Evolutionary conservation across 495 filamentous ascomycete genomes (phyloP).

Genomic region (Annulohypoxylon bovei): DNA sequence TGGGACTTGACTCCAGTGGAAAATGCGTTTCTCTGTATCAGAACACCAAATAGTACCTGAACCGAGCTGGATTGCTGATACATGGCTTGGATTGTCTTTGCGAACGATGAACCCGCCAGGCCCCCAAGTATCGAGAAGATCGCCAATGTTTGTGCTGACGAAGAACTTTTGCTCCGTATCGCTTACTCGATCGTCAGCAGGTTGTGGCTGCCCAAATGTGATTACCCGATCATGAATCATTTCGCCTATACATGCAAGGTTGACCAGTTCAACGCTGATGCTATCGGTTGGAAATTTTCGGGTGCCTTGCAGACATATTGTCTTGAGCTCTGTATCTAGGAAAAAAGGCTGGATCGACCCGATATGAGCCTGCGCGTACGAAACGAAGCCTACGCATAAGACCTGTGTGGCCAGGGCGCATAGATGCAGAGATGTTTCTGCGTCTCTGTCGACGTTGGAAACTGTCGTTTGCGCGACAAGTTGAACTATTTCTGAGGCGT

Average conservation of each 20-base stretch:
- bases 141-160: neutral
- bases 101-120: neutral
- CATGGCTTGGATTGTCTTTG: neutral
- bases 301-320: neutral
- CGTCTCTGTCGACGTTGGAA: neutral
- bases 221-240: neutral
- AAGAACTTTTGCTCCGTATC: neutral
- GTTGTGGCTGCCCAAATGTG: neutral
- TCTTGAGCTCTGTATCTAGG: neutral
- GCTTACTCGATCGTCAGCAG: no score
- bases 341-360: neutral
- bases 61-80: neutral
- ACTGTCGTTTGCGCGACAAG: neutral
- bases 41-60: neutral
- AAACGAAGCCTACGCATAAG: neutral
- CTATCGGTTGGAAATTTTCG: neutral
- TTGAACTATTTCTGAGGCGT: neutral
- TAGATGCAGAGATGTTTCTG: neutral
- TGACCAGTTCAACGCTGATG: neutral
- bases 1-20: neutral
- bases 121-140: neutral
- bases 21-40: neutral
- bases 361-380: neutral
- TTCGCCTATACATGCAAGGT: neutral
- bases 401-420: neutral